These are phyloP conservation scores for Maudiozyma humilis DNA, from an alignment of 1,139 yeast genomes.

Conservation along the genomic window DNA sequence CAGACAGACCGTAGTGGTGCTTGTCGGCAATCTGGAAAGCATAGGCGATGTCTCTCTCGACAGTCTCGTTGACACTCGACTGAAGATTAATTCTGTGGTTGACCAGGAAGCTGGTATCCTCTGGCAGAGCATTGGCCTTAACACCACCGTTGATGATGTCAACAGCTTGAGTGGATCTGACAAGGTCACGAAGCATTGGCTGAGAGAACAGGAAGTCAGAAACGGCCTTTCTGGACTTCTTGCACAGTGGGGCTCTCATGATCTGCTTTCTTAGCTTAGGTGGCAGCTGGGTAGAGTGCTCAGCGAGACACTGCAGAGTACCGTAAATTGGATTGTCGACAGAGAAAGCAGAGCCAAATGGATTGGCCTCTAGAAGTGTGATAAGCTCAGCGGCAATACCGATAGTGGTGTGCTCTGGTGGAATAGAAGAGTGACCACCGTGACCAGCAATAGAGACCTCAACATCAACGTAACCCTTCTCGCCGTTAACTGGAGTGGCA, in stretches of 20 bases:
- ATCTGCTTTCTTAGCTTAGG: slow-evolving; percentile 17
- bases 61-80: slow-evolving; percentile 39
- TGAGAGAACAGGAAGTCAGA: slow-evolving; percentile 26
- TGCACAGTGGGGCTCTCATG: slow-evolving; percentile 18
- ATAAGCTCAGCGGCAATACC: slow-evolving; percentile 57
- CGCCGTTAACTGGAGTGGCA: slow-evolving; percentile 55
- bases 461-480: slow-evolving; percentile 56
- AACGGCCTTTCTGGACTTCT: slow-evolving; percentile 14
- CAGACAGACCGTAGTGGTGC: slow-evolving; percentile 41
- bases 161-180: slow-evolving; percentile 53
- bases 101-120: slow-evolving; percentile 44
- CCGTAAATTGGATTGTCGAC: slow-evolving; percentile 42
- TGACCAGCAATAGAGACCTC: slow-evolving; percentile 43
- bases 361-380: slow-evolving; percentile 41
- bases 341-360: slow-evolving; percentile 39
- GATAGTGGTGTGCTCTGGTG: slow-evolving; percentile 65
- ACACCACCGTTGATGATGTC: slow-evolving; percentile 55
- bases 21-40: slow-evolving; percentile 38
- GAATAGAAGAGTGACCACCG: slow-evolving; percentile 72
- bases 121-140: slow-evolving; percentile 68
- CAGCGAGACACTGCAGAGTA: slow-evolving; percentile 40
- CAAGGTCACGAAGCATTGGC: slow-evolving; percentile 33
- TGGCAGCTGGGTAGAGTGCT: slow-evolving; percentile 27
- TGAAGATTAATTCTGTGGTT: slow-evolving; percentile 51
- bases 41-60: slow-evolving; percentile 35